Percentiles rank a stretch among this genome's conserved stretches.
Conservation (phyloP, 805 yeast genomes). For the Starmerella khaoyaiensis region DNA sequence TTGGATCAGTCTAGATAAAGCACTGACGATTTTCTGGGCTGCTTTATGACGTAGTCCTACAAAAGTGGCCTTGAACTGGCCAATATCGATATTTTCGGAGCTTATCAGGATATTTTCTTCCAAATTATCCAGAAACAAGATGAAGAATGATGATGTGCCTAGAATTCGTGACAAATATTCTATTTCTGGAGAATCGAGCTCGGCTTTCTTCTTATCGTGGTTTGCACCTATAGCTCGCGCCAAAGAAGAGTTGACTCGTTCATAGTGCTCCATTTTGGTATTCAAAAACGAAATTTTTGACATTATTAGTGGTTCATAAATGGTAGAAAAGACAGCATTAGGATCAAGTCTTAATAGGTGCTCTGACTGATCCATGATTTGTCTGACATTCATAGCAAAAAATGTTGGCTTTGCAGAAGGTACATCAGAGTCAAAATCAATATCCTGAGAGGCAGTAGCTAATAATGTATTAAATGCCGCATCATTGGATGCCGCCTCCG, state of each 20-base stretch:
- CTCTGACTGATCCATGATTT: constrained; percentile 31
- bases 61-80: background rate
- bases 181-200: constrained; percentile 27
- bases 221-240: constrained; percentile 28
- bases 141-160: constrained; percentile 30
- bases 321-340: constrained; percentile 33
- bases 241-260: constrained; percentile 29
- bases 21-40: constrained; percentile 5
- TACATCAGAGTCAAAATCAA: constrained; percentile 41
- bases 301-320: constrained; percentile 47
- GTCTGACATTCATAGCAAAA: constrained; percentile 45
- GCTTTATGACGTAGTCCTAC: constrained; percentile 8
- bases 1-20: constrained; percentile 10
- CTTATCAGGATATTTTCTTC: constrained; percentile 32
- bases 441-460: constrained; percentile 17
- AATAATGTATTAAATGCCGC: background rate
- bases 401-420: constrained; percentile 44
- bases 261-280: constrained; percentile 34
- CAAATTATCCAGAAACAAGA: constrained; percentile 33
- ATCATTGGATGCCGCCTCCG: constrained; percentile 1
- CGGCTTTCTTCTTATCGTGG: background rate
- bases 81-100: background rate
- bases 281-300: constrained; percentile 36
- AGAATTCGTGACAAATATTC: constrained; percentile 33
- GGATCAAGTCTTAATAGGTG: constrained; percentile 37